These are phyloP conservation scores for Curvularia sp. DNA, from an alignment of 2,329 filamentous ascomycete genomes.

Conservation along the genomic window DNA sequence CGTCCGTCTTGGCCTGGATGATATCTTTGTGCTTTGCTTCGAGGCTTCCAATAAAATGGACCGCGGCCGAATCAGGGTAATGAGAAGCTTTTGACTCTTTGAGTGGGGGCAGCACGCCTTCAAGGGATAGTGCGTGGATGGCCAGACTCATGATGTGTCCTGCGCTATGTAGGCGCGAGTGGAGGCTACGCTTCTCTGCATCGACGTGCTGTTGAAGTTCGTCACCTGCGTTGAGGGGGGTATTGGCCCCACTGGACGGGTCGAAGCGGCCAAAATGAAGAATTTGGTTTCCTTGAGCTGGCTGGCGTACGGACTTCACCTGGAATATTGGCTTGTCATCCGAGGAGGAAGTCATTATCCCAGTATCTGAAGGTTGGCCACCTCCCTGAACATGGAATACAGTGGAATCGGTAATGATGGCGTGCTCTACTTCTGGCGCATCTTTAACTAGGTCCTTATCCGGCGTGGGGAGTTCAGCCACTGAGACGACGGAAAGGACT, in stretches of 20 bases:
- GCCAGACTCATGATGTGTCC: constrained; percentile 75
- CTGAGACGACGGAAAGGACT: constrained; percentile 58
- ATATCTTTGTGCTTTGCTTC: constrained; percentile 56
- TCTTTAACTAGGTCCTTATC: constrained; percentile 67
- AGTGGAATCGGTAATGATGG: constrained; percentile 67
- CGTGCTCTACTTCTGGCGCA: constrained; percentile 45
- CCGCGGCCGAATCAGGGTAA: constrained; percentile 70
- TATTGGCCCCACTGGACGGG: not conserved
- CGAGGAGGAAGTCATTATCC: constrained; percentile 56
- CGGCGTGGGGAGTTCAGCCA: constrained; percentile 58
- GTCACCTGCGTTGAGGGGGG: not conserved
- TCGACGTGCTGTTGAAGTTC: constrained; percentile 67
- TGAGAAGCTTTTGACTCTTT: constrained; percentile 76
- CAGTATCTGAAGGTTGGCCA: constrained; percentile 73
- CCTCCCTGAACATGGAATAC: constrained; percentile 79
- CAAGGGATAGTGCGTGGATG: constrained; percentile 64
- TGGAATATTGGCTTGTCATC: not conserved
- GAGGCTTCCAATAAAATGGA: constrained; percentile 71
- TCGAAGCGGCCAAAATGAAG: constrained; percentile 71
- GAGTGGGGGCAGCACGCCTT: constrained; percentile 55
- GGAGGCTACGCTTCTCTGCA: constrained; percentile 64
- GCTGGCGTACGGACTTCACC: constrained; percentile 58
- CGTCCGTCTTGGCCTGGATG: constrained; percentile 69
- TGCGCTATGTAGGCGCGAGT: constrained; percentile 74
- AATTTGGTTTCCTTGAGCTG: constrained; percentile 57